Evolutionary conservation across 345 rosid species (phyloP).

Genomic region (Citrus hindsii): DNA sequence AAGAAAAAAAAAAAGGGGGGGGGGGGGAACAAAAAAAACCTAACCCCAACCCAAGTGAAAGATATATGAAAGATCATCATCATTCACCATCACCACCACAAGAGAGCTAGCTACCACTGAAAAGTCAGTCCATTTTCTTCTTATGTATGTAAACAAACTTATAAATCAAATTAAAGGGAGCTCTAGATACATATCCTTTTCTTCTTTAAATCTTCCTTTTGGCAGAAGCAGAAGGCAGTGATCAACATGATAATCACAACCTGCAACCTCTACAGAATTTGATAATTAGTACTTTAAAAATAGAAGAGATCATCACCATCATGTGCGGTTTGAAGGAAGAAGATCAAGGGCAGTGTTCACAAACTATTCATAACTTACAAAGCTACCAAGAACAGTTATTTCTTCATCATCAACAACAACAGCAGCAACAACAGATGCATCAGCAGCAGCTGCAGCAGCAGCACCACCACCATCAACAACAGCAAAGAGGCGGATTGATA

Average conservation of each 20-base stretch:
- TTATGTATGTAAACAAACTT: neutral
- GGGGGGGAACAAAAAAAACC: too few relatives aligned
- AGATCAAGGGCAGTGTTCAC: slow-evolving; percentile 58
- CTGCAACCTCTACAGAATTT: slow-evolving; percentile 3
- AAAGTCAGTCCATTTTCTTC: slow-evolving; percentile 9
- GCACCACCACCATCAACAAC: slow-evolving; percentile 45
- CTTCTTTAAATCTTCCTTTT: slow-evolving; percentile 6
- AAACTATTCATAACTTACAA: slow-evolving; percentile 55
- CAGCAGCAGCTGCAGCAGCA: too few relatives aligned
- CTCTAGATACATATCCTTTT: neutral
- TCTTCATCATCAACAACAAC: slow-evolving; percentile 53
- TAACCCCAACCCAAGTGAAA: too few relatives aligned
- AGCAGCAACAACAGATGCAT: slow-evolving; percentile 26
- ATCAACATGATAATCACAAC: slow-evolving; percentile 11
- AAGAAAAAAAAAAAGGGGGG: slow-evolving; percentile 1
- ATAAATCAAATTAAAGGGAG: slow-evolving; percentile 24
- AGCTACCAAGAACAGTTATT: slow-evolving; percentile 61
- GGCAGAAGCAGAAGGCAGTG: slow-evolving; percentile 4
- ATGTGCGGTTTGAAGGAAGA: slow-evolving; percentile 74
- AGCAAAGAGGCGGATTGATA: slow-evolving; percentile 32
- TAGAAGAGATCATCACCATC: neutral
- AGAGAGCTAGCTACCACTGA: slow-evolving; percentile 12
- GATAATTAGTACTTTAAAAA: neutral
- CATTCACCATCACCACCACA: slow-evolving; percentile 8
- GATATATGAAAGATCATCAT: too few relatives aligned